Evolutionary conservation across 73 alveolate species (phyloP).

Genomic region (Vitrella brassicaformis): DNA sequence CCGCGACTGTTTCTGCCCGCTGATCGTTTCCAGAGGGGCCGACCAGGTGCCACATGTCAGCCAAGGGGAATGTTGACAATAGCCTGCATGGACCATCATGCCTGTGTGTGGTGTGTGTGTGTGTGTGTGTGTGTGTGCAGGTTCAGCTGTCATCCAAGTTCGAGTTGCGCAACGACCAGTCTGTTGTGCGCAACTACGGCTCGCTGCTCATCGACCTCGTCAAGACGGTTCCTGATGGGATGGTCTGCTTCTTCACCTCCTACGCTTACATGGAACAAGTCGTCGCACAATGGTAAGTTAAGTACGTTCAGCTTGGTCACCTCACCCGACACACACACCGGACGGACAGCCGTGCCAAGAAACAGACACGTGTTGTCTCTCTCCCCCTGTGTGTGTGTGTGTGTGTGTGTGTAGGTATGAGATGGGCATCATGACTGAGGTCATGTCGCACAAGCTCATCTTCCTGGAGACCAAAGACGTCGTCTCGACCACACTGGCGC

Average conservation of each 20-base stretch:
- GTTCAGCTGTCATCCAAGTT: conserved; percentile 46
- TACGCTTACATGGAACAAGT: conserved; percentile 65
- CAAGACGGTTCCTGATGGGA: conserved; percentile 62
- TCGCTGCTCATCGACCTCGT: conserved; percentile 50
- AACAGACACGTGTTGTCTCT: too few species aligned
- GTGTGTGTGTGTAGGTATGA: conserved; percentile 28
- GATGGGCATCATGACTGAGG: conserved; percentile 52
- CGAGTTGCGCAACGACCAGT: conserved; percentile 43
- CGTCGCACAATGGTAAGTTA: conserved; percentile 40
- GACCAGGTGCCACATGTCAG: conserved; percentile 30
- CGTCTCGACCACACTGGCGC: conserved; percentile 56
- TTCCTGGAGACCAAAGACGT: conserved; percentile 65
- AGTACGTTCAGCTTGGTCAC: too few species aligned
- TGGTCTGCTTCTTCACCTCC: conserved; percentile 69
- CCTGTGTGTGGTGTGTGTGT: background rate
- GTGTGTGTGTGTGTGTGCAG: background rate
- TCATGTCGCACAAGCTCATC: conserved; percentile 59
- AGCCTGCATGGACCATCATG: background rate
- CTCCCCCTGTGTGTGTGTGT: too few species aligned
- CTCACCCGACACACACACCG: too few species aligned
- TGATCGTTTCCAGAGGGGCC: conserved; percentile 62
- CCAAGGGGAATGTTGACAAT: background rate
- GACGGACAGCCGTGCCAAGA: too few species aligned
- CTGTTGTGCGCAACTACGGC: conserved; percentile 60
- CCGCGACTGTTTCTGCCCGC: conserved; percentile 58